Base-by-base conservation (phyloP, 2,329 filamentous ascomycete species). In the Microsporum audouinii region DNA sequence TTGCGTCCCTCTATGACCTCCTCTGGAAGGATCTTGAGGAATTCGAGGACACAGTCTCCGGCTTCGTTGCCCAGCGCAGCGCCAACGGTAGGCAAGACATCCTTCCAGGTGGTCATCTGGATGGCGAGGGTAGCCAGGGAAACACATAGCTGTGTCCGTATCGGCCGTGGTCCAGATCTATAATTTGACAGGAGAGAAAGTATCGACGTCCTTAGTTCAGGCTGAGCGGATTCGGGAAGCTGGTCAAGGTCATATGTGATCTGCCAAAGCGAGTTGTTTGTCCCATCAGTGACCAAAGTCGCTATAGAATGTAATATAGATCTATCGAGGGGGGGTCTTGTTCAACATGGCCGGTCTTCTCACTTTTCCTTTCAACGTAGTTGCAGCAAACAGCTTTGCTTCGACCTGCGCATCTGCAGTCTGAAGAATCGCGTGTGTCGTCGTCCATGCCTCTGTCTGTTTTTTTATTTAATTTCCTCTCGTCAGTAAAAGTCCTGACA, bases 1-100 rank as follows among this genome's bases (percentile, higher is more conserved):
- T 97, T 99, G 78, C 94, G 90, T 78, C 94, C 94, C 82, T 99
- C 92, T 68, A 89, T 97, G 72, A 99, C 94, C 82, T 99, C 94
- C 81, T 99, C 94, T 61, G 94, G 94, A 66, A 99, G 85, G 70
- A 99, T 91, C 75, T 90, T 91, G 66, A 99, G 82, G 75, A 99
- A 99, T 75, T 99, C 94, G 71, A 99, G 81, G 70, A 97, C 88
- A 74, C 88, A 94, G 66, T 91, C 85, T 69, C 94, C 84, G 63
- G 87, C 84, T 70, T 88, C 87, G 65, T 68, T 72, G 61, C 76
- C 87, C 61, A 97, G 83, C 49, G 88, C 83, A 61, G 85, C 82
- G 60, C 95, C 88, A 57, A 97, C 88, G 59, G 87, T 86, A 55
- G 84, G 81, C 64, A 99, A 79, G 59, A 97, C 94, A 73, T 97